Base-by-base conservation (phyloP, 345 rosid species). In the Clarkia xantiana region DNA sequence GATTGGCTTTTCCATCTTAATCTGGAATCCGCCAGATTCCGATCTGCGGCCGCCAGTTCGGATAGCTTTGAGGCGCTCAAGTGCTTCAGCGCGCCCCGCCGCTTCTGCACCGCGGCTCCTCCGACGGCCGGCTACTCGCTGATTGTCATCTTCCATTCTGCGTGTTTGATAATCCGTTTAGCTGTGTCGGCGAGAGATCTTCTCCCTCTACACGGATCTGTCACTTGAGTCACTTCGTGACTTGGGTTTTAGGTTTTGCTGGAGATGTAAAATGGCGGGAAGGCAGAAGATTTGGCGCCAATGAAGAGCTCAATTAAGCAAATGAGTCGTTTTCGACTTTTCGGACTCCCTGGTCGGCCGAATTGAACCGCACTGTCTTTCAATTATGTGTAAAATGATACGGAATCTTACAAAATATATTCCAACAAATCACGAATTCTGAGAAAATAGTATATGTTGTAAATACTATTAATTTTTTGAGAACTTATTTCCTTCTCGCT, bases 11-110 rank as follows among this genome's bases (percentile, higher is more conserved):
- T 86, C 85, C 11, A 78, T 42, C 68, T 66, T 91, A 62, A 91
- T 49, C 42, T 76, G 73, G 64, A 74, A 81, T 11, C 78, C 84
- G 3, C 72, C 76, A 4, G 77, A 59, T 23, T 70, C 72, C 22
- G 82, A 61, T 59, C 96, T 73, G 47, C 80, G 73, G 18, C 94
- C 93, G 12, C 86, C 83, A 16, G 75, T 55, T n/a, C 86, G 84
- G 13, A 84, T 58, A 54, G 87, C 82, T 64, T 63, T 84, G 29
- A 86, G 78, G 20, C 90, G 71, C 67, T 82, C 87, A 34, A 91
- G 71, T 29, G 89, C 87, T 45, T 45, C 77, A 1, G 74, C 64
- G 40, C 94, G 70, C n/a, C 55, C 77, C 14, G 71, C 40, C 13
- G 82, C 77, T 51, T 72, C 85, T 0, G 62, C 45, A 1, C 89